A percentile compares a stretch with the other conserved stretches of the same genome.
Conservation (phyloP, 495 filamentous ascomycete species). For the Lasiosphaeria hispida region DNA sequence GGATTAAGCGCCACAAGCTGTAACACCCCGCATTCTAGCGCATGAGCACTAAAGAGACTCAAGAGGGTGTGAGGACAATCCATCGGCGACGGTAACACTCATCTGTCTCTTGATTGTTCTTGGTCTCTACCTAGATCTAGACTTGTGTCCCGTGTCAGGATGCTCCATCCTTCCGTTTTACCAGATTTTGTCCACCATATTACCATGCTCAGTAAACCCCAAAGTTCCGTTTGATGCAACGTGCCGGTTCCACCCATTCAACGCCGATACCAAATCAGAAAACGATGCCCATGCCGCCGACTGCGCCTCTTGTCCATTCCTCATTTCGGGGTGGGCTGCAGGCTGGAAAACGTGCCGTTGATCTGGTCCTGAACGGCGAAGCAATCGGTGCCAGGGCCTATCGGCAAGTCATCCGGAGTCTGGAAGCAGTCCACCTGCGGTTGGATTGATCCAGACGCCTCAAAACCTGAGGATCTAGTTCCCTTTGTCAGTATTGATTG, state of each 20-base stretch:
- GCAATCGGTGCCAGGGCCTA: conserved; percentile 19
- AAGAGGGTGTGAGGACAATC: not conserved
- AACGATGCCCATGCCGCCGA: not conserved
- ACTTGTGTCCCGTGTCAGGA: not conserved
- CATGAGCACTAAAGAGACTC: not conserved
- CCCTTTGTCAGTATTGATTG: not conserved
- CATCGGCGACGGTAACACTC: too few relatives aligned
- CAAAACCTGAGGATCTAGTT: conserved; percentile 8
- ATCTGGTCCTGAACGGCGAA: conserved; percentile 1
- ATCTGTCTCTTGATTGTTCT: not conserved
- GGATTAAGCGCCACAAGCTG: conserved; percentile 13
- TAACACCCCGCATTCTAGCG: conserved; percentile 9
- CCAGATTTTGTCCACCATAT: not conserved
- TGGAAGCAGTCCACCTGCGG: not conserved
- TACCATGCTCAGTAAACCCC: too few relatives aligned
- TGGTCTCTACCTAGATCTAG: not conserved
- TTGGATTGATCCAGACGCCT: conserved; percentile 22
- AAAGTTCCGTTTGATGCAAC: too few relatives aligned
- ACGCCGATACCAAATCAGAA: not conserved
- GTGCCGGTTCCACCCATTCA: too few relatives aligned
- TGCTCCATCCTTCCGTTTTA: not conserved
- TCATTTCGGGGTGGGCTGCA: conserved; percentile 21
- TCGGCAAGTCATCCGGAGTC: not conserved
- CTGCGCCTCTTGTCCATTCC: not conserved
- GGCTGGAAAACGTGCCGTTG: conserved; percentile 20